Evolutionary conservation across 495 filamentous ascomycete species (phyloP).

Genomic region (Talaromyces thailandensis): DNA sequence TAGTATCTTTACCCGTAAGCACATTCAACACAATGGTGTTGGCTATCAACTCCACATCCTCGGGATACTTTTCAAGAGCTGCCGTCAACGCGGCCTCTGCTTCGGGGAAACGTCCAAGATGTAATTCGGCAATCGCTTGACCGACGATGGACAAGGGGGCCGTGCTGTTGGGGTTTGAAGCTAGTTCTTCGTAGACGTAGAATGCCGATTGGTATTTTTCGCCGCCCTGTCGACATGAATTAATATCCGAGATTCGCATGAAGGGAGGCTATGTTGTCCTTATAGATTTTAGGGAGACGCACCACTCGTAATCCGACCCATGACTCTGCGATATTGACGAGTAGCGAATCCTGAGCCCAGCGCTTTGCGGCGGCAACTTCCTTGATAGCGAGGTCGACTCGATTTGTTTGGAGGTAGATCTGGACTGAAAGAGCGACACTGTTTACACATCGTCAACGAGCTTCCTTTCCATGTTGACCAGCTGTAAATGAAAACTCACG

Average conservation of each 20-base stretch:
- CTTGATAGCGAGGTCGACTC: slow-evolving; percentile 80
- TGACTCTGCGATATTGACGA: slow-evolving; percentile 90
- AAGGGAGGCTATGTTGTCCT: background rate
- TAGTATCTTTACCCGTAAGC: slow-evolving; percentile 59
- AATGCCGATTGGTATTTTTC: slow-evolving; percentile 96
- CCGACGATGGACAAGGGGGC: slow-evolving; percentile 59
- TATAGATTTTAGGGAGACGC: slow-evolving; percentile 22
- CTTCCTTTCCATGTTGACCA: background rate
- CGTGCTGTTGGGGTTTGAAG: slow-evolving; percentile 66
- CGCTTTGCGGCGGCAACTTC: slow-evolving; percentile 82
- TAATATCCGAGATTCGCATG: background rate
- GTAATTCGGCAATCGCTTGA: slow-evolving; percentile 87
- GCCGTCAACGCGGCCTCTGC: slow-evolving; percentile 78
- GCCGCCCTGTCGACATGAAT: slow-evolving; percentile 52
- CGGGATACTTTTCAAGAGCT: slow-evolving; percentile 65
- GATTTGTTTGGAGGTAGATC: slow-evolving; percentile 85
- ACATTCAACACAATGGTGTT: slow-evolving; percentile 73
- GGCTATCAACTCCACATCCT: slow-evolving; percentile 64
- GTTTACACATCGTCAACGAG: background rate
- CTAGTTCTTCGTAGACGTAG: slow-evolving; percentile 97
- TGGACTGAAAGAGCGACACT: slow-evolving; percentile 72
- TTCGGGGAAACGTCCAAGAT: slow-evolving; percentile 82
- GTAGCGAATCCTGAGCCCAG: slow-evolving; percentile 90
- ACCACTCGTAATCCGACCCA: slow-evolving; percentile 90
- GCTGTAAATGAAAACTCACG: slow-evolving; percentile 44